A percentile compares a stretch with the other conserved stretches of the same genome.
phyloP scores from a whole-genome alignment of 2,329 filamentous ascomycete species.

The Penicillium sclerotiorum region DNA sequence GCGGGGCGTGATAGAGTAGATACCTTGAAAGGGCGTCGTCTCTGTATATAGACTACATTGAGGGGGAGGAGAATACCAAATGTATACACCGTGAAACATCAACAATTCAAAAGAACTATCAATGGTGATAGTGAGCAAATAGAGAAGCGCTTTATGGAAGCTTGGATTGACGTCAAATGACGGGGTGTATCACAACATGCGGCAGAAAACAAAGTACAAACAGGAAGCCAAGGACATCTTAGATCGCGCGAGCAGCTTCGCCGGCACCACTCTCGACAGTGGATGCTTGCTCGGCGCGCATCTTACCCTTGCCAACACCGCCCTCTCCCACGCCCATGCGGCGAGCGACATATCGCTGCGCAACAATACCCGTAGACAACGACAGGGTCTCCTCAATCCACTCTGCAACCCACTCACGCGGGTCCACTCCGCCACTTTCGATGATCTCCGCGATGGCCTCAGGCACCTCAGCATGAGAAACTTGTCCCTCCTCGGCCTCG shows the following conservation, averaged over 20 bases:
- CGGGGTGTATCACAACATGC: conserved; percentile 19
- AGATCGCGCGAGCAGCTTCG: conserved; percentile 61
- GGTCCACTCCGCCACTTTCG: conserved; percentile 73
- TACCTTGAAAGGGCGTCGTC: neutral
- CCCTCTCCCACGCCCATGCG: conserved; percentile 95
- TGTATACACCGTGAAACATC: conserved; percentile 2
- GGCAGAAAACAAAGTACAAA: conserved; percentile 3
- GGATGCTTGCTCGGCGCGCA: conserved; percentile 55
- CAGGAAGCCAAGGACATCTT: conserved; percentile 12
- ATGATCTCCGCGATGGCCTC: conserved; percentile 88
- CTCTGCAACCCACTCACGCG: conserved; percentile 94
- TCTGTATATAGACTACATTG: conserved; percentile 10
- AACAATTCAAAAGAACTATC: conserved; percentile 2
- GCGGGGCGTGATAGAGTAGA: neutral
- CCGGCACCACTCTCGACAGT: conserved; percentile 61
- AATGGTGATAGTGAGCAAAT: neutral
- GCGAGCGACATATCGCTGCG: conserved; percentile 90
- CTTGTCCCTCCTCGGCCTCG: conserved; percentile 40
- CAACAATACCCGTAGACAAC: conserved; percentile 79
- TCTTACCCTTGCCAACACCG: conserved; percentile 60
- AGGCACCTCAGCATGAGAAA: conserved; percentile 56
- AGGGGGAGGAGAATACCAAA: neutral
- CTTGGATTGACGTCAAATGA: neutral
- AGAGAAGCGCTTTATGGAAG: neutral
- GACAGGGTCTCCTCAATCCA: conserved; percentile 90